phyloP scores from a whole-genome alignment of 805 yeast genomes.

The Lachancea nothofagi region DNA sequence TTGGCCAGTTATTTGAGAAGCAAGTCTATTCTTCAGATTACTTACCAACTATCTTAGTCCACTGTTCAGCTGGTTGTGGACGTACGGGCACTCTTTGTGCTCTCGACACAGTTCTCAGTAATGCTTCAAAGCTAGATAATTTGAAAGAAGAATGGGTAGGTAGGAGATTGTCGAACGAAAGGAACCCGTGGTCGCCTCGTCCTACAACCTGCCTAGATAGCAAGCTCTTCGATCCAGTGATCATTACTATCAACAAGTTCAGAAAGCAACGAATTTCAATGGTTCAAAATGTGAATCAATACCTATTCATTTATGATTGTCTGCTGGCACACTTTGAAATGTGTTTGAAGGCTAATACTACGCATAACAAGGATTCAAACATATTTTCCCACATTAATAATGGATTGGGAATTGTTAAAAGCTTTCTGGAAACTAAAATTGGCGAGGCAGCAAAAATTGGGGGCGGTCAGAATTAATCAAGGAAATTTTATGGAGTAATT shows the following conservation, averaged over 20 bases:
- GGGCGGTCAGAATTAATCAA: no score
- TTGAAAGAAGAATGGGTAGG: slow-evolving; percentile 17
- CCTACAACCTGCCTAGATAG: slow-evolving; percentile 2
- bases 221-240: slow-evolving; percentile 46
- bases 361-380: no score
- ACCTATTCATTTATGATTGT: slow-evolving; percentile 65
- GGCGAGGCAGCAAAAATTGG: slow-evolving; percentile 10
- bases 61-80: slow-evolving; percentile 97
- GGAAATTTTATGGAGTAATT: slow-evolving; percentile 10
- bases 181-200: slow-evolving; percentile 6
- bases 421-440: slow-evolving; percentile 12
- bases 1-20: slow-evolving; percentile 22
- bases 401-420: slow-evolving; percentile 13
- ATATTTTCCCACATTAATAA: slow-evolving; percentile 1
- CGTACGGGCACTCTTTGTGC: slow-evolving; percentile 87
- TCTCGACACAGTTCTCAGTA: slow-evolving; percentile 53
- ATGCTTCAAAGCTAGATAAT: slow-evolving; percentile 20
- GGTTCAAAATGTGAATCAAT: slow-evolving; percentile 81
- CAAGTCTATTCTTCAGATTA: slow-evolving; percentile 20
- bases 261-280: slow-evolving; percentile 73
- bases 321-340: slow-evolving; percentile 27
- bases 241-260: slow-evolving; percentile 57
- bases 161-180: not conserved
- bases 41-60: slow-evolving; percentile 60
- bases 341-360: slow-evolving; percentile 14